Evolutionary conservation across 805 yeast genomes (phyloP).

Genomic region (Metschnikowia colocasiae): DNA sequence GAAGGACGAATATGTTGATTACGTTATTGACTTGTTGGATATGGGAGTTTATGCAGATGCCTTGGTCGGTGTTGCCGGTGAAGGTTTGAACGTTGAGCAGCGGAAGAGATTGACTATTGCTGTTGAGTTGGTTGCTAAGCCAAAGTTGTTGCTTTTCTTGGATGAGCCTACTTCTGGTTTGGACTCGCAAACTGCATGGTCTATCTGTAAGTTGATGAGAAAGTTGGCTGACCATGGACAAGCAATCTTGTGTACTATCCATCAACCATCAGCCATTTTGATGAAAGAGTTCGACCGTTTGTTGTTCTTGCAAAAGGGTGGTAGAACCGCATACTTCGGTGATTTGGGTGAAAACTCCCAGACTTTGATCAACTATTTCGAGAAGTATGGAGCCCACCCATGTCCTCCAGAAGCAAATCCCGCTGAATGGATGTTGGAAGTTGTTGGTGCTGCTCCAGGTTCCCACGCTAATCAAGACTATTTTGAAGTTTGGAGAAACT

Average conservation of each 20-base stretch:
- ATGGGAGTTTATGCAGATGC: constrained; percentile 74
- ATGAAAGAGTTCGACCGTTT: constrained; percentile 66
- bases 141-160: constrained; percentile 56
- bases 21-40: constrained; percentile 61
- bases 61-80: constrained; percentile 73
- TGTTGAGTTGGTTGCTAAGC: constrained; percentile 69
- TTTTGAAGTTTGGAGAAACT: constrained; percentile 72
- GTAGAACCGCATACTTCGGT: constrained; percentile 78
- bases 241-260: constrained; percentile 72
- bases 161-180: constrained; percentile 77
- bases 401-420: constrained; percentile 38
- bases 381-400: constrained; percentile 65
- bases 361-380: constrained; percentile 62
- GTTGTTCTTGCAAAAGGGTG: constrained; percentile 68
- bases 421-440: constrained; percentile 75
- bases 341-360: constrained; percentile 65
- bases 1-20: constrained; percentile 65
- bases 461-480: constrained; percentile 70
- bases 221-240: constrained; percentile 69
- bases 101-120: constrained; percentile 49
- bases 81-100: constrained; percentile 36
- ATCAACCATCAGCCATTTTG: constrained; percentile 71
- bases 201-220: constrained; percentile 63
- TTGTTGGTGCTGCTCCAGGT: constrained; percentile 81
- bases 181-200: constrained; percentile 69